Conservation (phyloP, 805 yeast genomes). For the Wickerhamomyces chambardii region DNA sequence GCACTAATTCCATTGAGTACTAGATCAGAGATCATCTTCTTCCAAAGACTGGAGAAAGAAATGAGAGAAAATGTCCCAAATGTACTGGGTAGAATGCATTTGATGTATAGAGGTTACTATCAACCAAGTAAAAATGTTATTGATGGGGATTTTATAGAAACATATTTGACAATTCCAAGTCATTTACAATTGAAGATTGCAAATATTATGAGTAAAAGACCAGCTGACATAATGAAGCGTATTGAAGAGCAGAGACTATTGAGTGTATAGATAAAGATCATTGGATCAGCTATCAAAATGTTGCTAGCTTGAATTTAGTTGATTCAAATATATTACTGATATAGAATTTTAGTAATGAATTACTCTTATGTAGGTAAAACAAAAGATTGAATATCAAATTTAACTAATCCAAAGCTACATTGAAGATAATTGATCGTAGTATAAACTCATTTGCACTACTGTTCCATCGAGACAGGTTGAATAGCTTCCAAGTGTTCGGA, state of each 20-base stretch:
- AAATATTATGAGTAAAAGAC: conserved; percentile 32
- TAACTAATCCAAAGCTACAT: too few species aligned
- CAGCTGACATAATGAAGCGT: conserved; percentile 40
- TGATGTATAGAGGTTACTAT: conserved; percentile 67
- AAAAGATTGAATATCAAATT: too few species aligned
- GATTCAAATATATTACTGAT: too few species aligned
- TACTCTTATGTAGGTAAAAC: too few species aligned
- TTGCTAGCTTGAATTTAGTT: too few species aligned
- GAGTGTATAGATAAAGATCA: too few species aligned
- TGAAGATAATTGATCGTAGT: too few species aligned
- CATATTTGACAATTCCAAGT: conserved; percentile 13
- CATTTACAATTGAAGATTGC: conserved; percentile 12
- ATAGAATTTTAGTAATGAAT: too few species aligned
- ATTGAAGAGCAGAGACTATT: conserved; percentile 27
- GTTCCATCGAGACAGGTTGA: too few species aligned
- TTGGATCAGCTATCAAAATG: too few species aligned
- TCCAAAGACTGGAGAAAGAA: conserved; percentile 42
- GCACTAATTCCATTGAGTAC: conserved; percentile 59
- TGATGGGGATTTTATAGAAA: conserved; percentile 85
- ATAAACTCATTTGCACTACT: too few species aligned
- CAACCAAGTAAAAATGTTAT: conserved; percentile 69
- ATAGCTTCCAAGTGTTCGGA: too few species aligned
- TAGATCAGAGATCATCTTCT: conserved; percentile 49
- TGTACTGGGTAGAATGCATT: conserved; percentile 52
- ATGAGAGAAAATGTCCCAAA: conserved; percentile 22